Conservation (phyloP, 495 filamentous ascomycete species). For the Tetracladium marchalianum region DNA sequence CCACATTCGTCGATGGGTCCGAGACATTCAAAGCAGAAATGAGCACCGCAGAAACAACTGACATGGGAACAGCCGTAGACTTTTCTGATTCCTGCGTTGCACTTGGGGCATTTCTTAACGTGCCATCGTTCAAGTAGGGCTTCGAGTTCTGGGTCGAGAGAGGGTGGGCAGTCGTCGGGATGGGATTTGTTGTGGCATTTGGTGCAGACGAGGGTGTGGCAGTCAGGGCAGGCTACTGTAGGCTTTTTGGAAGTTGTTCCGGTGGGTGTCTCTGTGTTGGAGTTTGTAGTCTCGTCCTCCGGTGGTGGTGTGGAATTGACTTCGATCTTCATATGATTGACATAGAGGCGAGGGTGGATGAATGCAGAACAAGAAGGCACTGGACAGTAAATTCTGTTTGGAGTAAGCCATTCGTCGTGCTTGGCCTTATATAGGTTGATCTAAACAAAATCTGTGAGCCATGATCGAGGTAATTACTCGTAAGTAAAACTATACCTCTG, state of each 20-base stretch:
- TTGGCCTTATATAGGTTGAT: constrained; percentile 19
- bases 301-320: background rate
- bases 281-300: background rate
- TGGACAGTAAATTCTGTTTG: constrained; percentile 23
- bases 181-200: constrained; percentile 14
- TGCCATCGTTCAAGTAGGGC: constrained; percentile 12
- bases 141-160: constrained; percentile 11
- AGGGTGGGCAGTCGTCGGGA: constrained; percentile 11
- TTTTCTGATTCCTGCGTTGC: constrained; percentile 17
- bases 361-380: constrained; percentile 22
- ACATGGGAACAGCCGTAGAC: constrained; percentile 21
- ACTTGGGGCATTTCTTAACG: constrained; percentile 22
- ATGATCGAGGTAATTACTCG: background rate
- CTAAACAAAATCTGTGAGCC: constrained; percentile 2
- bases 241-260: background rate
- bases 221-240: constrained; percentile 15
- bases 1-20: constrained; percentile 7
- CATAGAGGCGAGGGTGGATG: constrained; percentile 16
- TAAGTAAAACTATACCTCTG: constrained; percentile 7
- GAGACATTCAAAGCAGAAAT: constrained; percentile 20
- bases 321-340: background rate
- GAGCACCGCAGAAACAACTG: constrained; percentile 19
- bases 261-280: background rate
- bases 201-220: constrained; percentile 12
- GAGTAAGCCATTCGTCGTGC: constrained; percentile 22